Evolutionary conservation across 768 basidiomycete species (phyloP).

Genomic region (Lactarius quietus): DNA sequence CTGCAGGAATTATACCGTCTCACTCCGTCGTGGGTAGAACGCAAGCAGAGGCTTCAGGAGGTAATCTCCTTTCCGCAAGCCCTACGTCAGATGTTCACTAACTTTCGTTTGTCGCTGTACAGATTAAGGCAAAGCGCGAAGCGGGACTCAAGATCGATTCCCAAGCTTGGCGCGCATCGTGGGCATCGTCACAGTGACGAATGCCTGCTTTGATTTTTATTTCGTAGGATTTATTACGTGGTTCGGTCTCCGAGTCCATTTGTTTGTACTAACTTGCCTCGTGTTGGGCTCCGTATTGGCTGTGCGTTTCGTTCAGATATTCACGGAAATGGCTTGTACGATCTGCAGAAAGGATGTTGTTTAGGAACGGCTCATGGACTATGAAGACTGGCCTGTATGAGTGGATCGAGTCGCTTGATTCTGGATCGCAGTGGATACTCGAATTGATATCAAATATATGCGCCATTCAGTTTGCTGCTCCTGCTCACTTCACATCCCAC

Average conservation of each 20-base stretch:
- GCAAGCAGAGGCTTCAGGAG: slow-evolving; percentile 23
- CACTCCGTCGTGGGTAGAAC: slow-evolving; percentile 25
- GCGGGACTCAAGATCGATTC: slow-evolving; percentile 14
- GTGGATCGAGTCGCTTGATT: background rate
- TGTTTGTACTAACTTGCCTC: slow-evolving; percentile 14
- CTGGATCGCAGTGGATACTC: background rate
- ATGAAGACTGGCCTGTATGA: background rate
- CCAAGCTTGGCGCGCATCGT: slow-evolving; percentile 17
- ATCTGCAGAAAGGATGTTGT: background rate
- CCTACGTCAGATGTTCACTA: background rate
- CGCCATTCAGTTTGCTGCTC: background rate
- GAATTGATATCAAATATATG: background rate
- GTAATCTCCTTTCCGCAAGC: slow-evolving; percentile 3
- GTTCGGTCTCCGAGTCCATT: background rate
- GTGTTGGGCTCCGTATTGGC: background rate
- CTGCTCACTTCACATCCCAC: background rate
- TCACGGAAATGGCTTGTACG: slow-evolving; percentile 7
- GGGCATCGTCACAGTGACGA: slow-evolving; percentile 6
- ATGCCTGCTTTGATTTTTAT: slow-evolving; percentile 10
- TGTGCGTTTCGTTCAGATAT: background rate
- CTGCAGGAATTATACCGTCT: slow-evolving; percentile 24
- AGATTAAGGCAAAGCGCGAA: slow-evolving; percentile 21
- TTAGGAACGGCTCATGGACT: background rate
- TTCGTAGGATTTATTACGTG: slow-evolving; percentile 19
- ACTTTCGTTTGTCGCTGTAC: background rate